These are phyloP conservation scores for Calophaca sinica DNA, from an alignment of 306 rosid species.

Conservation along the genomic window DNA sequence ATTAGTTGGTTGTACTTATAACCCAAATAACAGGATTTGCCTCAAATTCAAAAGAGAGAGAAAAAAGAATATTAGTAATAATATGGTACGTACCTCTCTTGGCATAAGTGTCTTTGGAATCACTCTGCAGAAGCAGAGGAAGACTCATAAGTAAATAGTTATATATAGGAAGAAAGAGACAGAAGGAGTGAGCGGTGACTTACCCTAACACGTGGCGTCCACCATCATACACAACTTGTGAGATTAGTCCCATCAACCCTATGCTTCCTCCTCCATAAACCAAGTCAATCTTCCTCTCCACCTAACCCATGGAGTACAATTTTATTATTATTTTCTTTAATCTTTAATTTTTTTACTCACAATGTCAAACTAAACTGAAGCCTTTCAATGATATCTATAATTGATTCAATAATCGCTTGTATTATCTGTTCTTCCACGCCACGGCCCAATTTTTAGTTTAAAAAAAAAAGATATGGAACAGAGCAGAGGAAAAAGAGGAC, in stretches of 20 bases:
- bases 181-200: background rate
- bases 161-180: background rate
- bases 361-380: conserved; percentile 16
- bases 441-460: no score
- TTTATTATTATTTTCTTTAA: background rate
- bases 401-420: background rate
- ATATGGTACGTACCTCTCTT: conserved; percentile 69
- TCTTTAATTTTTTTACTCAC: background rate
- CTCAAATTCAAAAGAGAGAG: no score
- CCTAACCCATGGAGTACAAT: conserved; percentile 48
- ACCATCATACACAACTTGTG: conserved; percentile 88
- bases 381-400: background rate
- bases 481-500: no score
- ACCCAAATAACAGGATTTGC: no score
- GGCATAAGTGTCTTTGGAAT: conserved; percentile 90
- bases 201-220: conserved; percentile 99
- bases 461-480: no score
- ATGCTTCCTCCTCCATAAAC: conserved; percentile 99
- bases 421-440: no score
- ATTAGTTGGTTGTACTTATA: background rate
- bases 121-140: conserved; percentile 58
- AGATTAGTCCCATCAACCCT: conserved; percentile 89
- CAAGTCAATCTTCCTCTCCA: conserved; percentile 89
- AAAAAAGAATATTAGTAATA: no score
- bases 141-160: background rate